Evolutionary conservation across 2,329 filamentous ascomycete species (phyloP).

Genomic region (Microdochium trichocladiopsis): DNA sequence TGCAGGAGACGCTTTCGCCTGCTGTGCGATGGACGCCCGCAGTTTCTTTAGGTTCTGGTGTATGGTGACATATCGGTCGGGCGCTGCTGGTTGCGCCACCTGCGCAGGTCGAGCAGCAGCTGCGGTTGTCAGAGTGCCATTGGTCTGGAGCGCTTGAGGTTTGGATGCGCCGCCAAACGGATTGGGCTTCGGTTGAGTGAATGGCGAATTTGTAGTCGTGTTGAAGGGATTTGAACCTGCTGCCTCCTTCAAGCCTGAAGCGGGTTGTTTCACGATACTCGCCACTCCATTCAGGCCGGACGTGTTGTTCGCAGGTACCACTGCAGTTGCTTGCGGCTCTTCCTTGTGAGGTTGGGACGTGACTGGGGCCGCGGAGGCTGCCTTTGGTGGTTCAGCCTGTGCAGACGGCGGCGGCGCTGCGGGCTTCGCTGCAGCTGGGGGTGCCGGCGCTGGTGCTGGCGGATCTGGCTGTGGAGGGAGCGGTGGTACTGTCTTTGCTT

Average conservation of each 20-base stretch:
- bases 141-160: slow-evolving; percentile 6
- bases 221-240: no score
- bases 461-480: slow-evolving; percentile 27
- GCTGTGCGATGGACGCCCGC: slow-evolving; percentile 34
- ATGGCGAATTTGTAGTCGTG: slow-evolving; percentile 4
- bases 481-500: slow-evolving; percentile 34
- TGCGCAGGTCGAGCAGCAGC: slow-evolving; percentile 2
- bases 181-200: slow-evolving; percentile 5
- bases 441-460: slow-evolving; percentile 8
- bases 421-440: slow-evolving; percentile 5
- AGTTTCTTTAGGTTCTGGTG: slow-evolving; percentile 62
- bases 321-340: not conserved
- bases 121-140: slow-evolving; percentile 4
- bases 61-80: slow-evolving; percentile 46
- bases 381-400: not conserved
- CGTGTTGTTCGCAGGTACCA: not conserved
- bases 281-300: no score
- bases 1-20: slow-evolving; percentile 45
- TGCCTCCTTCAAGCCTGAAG: no score
- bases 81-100: not conserved
- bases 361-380: not conserved
- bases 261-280: no score
- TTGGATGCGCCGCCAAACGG: slow-evolving; percentile 3
- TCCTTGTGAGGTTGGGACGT: slow-evolving; percentile 1
- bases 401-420: slow-evolving; percentile 1